Percentiles rank a stretch among this genome's conserved stretches.
These are phyloP conservation scores for Penstemon eatonii DNA, from an alignment of 257 asterid species.

Conservation along the genomic window DNA sequence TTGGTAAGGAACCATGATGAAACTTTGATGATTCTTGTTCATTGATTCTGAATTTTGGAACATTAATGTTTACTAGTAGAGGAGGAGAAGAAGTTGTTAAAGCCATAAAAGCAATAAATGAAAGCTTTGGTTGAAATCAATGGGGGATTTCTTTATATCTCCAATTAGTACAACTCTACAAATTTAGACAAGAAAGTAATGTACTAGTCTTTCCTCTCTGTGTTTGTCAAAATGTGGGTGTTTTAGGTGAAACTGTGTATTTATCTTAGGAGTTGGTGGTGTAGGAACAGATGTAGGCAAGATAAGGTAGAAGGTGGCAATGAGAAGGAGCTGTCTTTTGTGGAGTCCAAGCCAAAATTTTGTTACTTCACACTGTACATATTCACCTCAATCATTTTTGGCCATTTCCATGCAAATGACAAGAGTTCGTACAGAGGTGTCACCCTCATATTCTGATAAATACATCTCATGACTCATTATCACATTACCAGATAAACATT, in stretches of 20 bases:
- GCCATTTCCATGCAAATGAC: conserved; percentile 38
- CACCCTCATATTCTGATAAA: conserved; percentile 23
- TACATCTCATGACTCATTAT: neutral
- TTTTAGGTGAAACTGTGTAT: conserved; percentile 25
- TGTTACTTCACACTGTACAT: conserved; percentile 29
- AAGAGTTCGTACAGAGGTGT: conserved; percentile 34
- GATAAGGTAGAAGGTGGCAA: conserved; percentile 47
- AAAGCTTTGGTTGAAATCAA: conserved; percentile 11
- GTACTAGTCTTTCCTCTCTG: neutral
- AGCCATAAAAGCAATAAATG: conserved; percentile 35
- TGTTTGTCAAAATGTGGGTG: neutral
- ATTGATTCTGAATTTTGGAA: conserved; percentile 13
- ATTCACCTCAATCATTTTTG: conserved; percentile 12
- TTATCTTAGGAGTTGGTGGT: conserved; percentile 40
- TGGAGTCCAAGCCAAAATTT: conserved; percentile 30
- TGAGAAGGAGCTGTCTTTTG: conserved; percentile 34
- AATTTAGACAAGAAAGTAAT: conserved; percentile 1
- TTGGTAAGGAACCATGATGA: conserved; percentile 21
- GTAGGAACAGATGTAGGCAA: conserved; percentile 40
- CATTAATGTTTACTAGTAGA: conserved; percentile 26
- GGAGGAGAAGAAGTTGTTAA: conserved; percentile 37
- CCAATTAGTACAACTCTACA: neutral
- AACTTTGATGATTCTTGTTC: conserved; percentile 22
- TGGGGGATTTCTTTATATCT: neutral
- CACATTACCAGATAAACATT: too few species aligned